phyloP scores from a whole-genome alignment of 768 basidiomycete genomes.

The Boletus barrowsii region DNA sequence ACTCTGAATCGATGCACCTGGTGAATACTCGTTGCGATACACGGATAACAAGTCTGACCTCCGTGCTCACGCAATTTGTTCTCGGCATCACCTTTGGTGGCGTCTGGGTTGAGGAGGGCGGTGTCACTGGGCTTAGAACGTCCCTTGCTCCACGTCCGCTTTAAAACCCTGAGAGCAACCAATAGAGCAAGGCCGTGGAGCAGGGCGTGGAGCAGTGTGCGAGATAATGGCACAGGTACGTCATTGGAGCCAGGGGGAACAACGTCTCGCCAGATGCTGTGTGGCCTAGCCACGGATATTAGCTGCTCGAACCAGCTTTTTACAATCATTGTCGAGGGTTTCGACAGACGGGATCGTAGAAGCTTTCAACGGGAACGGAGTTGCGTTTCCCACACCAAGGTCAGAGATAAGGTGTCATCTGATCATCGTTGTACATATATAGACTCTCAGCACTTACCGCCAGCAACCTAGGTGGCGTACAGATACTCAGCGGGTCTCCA shows the following conservation, averaged over 20 bases:
- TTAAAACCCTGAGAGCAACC: constrained; percentile 8
- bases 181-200: constrained; percentile 13
- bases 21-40: not conserved
- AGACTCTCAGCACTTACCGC: no score
- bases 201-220: constrained; percentile 15
- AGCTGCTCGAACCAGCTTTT: constrained; percentile 7
- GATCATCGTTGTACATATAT: not conserved
- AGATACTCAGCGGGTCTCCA: no score
- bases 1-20: constrained; percentile 37
- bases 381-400: not conserved
- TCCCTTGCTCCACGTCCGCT: constrained; percentile 7
- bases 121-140: not conserved
- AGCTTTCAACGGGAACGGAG: not conserved
- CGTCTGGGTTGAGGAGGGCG: not conserved
- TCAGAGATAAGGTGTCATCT: constrained; percentile 1
- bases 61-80: constrained; percentile 24
- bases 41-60: constrained; percentile 12
- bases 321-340: constrained; percentile 5
- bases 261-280: not conserved
- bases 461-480: no score
- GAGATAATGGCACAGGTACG: constrained; percentile 10
- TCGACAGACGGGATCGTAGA: not conserved
- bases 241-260: constrained; percentile 20
- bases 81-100: constrained; percentile 1
- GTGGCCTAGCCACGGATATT: constrained; percentile 3